Conservation (phyloP, 2,329 filamentous ascomycete species). For the Proliferodiscus dingleyae region DNA sequence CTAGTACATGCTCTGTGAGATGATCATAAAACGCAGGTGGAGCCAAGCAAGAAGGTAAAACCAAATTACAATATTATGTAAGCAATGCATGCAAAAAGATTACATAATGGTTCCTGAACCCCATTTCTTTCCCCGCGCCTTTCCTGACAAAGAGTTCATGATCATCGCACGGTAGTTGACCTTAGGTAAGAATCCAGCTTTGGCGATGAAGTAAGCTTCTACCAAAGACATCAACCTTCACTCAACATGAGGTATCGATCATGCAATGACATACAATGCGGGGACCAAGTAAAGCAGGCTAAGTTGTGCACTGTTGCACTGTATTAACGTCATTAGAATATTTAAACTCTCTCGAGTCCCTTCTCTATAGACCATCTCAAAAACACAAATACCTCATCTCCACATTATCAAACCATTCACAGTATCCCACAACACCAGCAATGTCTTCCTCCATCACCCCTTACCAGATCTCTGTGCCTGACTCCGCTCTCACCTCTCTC, state of each 20-base stretch:
- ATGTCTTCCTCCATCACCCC: slow-evolving; percentile 1
- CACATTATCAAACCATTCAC: background rate
- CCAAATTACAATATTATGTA: background rate
- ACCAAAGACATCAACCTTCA: background rate
- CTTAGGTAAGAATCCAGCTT: background rate
- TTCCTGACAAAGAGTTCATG: background rate
- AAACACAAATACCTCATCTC: background rate
- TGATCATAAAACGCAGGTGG: too few relatives aligned
- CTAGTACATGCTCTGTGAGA: too few relatives aligned
- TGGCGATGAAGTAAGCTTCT: background rate
- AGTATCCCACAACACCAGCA: background rate
- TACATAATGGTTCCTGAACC: background rate
- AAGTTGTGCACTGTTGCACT: background rate
- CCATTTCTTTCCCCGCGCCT: background rate
- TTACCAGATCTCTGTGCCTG: slow-evolving; percentile 8
- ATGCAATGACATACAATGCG: background rate
- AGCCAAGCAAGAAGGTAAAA: too few relatives aligned
- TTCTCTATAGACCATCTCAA: background rate
- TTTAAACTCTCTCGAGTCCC: background rate
- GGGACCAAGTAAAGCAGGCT: background rate
- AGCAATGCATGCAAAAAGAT: background rate
- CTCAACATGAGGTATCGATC: background rate
- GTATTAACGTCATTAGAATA: background rate
- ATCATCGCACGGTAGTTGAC: background rate
- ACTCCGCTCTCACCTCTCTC: slow-evolving; percentile 1